These are phyloP conservation scores for Gossypium raimondii DNA, from an alignment of 345 rosid species.

Conservation along the genomic window DNA sequence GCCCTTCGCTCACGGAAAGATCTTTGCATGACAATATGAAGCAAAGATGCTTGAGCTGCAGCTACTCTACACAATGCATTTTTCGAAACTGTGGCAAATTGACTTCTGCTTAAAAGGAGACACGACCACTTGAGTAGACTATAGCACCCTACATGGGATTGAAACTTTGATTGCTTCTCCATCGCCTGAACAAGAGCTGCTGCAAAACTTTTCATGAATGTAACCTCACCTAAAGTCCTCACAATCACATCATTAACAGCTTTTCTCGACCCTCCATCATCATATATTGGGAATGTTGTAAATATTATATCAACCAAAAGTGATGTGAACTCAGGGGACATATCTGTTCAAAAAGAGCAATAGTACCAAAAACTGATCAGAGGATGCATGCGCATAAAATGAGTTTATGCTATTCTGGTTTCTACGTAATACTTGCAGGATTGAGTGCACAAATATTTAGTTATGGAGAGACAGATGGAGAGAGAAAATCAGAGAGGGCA, in stretches of 20 bases:
- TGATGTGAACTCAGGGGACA: constrained; percentile 52
- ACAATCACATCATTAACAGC: constrained; percentile 75
- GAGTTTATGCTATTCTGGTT: not conserved
- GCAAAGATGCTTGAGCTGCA: constrained; percentile 65
- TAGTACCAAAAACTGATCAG: not conserved
- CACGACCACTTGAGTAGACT: constrained; percentile 87
- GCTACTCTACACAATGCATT: constrained; percentile 75
- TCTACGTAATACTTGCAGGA: not conserved
- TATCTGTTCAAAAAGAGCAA: constrained; percentile 36
- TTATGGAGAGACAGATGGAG: not conserved
- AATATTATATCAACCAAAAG: constrained; percentile 70
- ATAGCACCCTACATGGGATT: constrained; percentile 55
- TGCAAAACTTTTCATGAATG: constrained; percentile 83
- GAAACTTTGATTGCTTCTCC: constrained; percentile 69
- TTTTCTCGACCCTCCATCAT: constrained; percentile 70
- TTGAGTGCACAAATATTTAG: not conserved
- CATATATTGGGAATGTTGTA: constrained; percentile 60
- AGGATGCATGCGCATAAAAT: not conserved
- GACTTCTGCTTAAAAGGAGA: constrained; percentile 63
- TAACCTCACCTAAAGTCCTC: constrained; percentile 44
- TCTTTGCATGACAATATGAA: constrained; percentile 55
- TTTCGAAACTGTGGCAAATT: constrained; percentile 68
- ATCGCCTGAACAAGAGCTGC: constrained; percentile 75
- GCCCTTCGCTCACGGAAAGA: constrained; percentile 70
- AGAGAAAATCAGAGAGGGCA: not conserved